Conservation (phyloP, 2,329 filamentous ascomycete genomes). For the Cytospora piceicola region DNA sequence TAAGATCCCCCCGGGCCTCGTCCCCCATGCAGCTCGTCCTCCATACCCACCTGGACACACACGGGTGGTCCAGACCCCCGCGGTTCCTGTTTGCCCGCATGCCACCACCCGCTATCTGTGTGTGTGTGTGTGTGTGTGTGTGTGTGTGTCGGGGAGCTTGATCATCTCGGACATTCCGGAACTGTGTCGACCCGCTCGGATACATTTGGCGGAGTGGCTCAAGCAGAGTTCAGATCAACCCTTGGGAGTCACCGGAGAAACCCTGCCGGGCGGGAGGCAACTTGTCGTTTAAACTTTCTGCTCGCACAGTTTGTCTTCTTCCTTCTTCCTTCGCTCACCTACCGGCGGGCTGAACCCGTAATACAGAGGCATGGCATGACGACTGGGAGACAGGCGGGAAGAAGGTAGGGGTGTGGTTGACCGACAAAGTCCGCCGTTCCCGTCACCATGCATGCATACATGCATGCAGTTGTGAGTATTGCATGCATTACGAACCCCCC, state of each 20-base stretch:
- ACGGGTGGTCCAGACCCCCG: not conserved
- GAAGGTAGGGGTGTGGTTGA: no score
- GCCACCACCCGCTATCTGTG: not conserved
- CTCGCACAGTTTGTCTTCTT: not conserved
- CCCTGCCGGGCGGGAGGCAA: not conserved
- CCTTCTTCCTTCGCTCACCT: not conserved
- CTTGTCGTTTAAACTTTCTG: not conserved
- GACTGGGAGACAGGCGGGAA: no score
- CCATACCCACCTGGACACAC: not conserved
- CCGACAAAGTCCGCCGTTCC: not conserved
- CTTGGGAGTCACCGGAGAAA: not conserved
- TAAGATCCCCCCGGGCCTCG: not conserved
- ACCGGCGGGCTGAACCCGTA: not conserved
- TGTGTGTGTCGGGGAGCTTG: not conserved
- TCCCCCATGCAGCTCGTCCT: not conserved
- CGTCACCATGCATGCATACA: not conserved
- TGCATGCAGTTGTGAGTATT: not conserved
- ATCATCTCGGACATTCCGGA: not conserved
- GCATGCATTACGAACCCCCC: not conserved
- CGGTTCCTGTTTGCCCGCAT: not conserved
- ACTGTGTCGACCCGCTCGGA: not conserved
- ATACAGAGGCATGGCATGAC: no score
- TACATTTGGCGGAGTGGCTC: not conserved
- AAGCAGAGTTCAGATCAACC: not conserved
- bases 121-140: not conserved